Evolutionary conservation across 2,329 filamentous ascomycete species (phyloP).

Genomic region (Mycosphaerella arachidis): DNA sequence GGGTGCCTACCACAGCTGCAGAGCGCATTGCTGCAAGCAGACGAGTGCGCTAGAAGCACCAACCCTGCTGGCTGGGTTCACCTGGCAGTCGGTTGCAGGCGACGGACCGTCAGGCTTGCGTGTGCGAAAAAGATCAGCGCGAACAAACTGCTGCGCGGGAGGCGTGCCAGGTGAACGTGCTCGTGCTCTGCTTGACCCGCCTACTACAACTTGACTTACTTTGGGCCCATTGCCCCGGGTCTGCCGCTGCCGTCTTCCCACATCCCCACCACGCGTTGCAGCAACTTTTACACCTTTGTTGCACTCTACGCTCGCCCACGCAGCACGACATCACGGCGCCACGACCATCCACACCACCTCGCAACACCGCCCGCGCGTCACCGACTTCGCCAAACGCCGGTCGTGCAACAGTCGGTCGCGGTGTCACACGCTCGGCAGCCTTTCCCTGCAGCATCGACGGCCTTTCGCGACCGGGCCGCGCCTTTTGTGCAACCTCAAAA

Average conservation of each 20-base stretch:
- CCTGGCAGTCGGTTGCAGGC: neutral
- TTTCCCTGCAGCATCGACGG: neutral
- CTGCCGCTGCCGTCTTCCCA: neutral
- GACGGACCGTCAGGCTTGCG: neutral
- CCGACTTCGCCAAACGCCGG: neutral
- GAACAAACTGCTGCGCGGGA: neutral
- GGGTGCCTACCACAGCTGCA: neutral
- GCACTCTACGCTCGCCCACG: neutral
- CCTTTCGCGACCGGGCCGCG: constrained; percentile 8
- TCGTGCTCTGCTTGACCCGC: neutral
- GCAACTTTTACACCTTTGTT: neutral
- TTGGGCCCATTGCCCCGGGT: neutral
- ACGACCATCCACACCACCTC: neutral
- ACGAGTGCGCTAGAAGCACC: neutral
- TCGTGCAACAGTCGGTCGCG: neutral
- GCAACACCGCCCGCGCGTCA: neutral
- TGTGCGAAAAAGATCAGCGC: neutral
- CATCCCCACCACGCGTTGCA: neutral
- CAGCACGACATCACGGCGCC: neutral
- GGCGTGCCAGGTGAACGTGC: neutral
- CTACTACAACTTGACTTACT: too few relatives aligned
- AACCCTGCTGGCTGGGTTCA: neutral
- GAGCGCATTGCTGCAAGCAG: neutral
- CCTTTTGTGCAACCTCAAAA: constrained; percentile 15
- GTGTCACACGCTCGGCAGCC: neutral